Conservation (phyloP, 106 monocot species). For the Dactylorhiza incarnata region DNA sequence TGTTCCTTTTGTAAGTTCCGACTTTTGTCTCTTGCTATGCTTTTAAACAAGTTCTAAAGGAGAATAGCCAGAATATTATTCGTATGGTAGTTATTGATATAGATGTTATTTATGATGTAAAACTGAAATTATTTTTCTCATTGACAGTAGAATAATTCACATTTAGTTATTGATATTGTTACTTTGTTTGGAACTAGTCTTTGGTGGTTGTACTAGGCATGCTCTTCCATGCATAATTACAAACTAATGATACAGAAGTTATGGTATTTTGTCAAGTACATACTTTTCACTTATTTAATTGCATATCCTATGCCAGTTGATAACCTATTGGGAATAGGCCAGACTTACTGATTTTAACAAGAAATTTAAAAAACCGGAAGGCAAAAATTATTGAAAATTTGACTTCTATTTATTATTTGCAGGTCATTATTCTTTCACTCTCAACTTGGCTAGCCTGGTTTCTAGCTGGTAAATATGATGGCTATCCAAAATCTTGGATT, state of each 20-base stretch:
- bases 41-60: neutral
- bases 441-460: constrained; percentile 82
- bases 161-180: too few relatives aligned
- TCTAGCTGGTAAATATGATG: constrained; percentile 61
- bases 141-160: too few relatives aligned
- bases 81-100: neutral
- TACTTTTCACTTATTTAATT: too few relatives aligned
- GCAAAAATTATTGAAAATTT: neutral
- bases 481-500: constrained; percentile 76
- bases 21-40: constrained; percentile 37
- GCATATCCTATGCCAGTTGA: too few relatives aligned
- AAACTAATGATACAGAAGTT: too few relatives aligned
- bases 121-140: too few relatives aligned
- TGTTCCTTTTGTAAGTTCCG: constrained; percentile 63
- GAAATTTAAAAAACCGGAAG: neutral
- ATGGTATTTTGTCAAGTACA: too few relatives aligned
- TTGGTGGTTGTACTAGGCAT: too few relatives aligned
- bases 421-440: constrained; percentile 72
- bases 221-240: too few relatives aligned
- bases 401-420: neutral
- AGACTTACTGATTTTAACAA: neutral
- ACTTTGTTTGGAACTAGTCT: too few relatives aligned
- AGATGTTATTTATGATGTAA: too few relatives aligned
- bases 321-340: too few relatives aligned
- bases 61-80: neutral